These are phyloP conservation scores for Nitzschia inconspicua DNA, from an alignment of 108 stramenopile species.

Conservation along the genomic window DNA sequence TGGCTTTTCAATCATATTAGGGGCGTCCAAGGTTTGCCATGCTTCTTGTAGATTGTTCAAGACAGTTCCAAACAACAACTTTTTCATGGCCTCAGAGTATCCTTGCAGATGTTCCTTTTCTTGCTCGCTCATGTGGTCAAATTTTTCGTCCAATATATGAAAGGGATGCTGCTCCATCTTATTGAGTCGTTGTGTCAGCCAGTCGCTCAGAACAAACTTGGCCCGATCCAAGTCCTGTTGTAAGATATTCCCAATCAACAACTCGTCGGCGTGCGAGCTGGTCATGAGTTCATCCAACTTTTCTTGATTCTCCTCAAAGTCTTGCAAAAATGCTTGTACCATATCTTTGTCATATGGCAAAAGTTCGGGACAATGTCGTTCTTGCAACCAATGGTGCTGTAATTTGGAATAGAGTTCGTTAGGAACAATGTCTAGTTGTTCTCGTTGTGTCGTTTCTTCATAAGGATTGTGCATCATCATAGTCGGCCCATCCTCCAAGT, in stretches of 20 bases:
- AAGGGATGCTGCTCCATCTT: slow-evolving; percentile 77
- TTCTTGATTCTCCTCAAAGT: slow-evolving; percentile 58
- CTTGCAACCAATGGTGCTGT: slow-evolving; percentile 57
- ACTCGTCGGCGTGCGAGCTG: slow-evolving; percentile 35
- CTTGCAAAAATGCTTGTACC: slow-evolving; percentile 35
- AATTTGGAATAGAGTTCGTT: slow-evolving; percentile 61
- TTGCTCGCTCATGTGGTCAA: slow-evolving; percentile 64
- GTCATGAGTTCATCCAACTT: slow-evolving; percentile 46
- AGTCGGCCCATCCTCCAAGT: too few relatives aligned
- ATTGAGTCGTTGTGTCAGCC: slow-evolving; percentile 53
- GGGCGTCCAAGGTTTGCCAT: slow-evolving; percentile 68
- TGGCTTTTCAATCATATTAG: slow-evolving; percentile 65
- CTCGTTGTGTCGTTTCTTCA: too few relatives aligned
- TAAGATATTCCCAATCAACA: slow-evolving; percentile 51
- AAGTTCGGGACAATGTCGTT: slow-evolving; percentile 65
- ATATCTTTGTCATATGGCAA: slow-evolving; percentile 51
- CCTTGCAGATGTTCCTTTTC: slow-evolving; percentile 39
- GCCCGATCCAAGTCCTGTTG: slow-evolving; percentile 72
- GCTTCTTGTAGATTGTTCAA: slow-evolving; percentile 63
- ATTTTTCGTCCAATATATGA: slow-evolving; percentile 48
- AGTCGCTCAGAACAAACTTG: slow-evolving; percentile 66
- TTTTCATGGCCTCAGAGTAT: slow-evolving; percentile 63
- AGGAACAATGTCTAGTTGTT: background rate
- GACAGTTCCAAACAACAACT: slow-evolving; percentile 57
- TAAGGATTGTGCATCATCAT: too few relatives aligned